Percentiles rank a stretch among this genome's conserved stretches.
Conservation (phyloP, 2,329 filamentous ascomycete species). For the Volutella citrinella region DNA sequence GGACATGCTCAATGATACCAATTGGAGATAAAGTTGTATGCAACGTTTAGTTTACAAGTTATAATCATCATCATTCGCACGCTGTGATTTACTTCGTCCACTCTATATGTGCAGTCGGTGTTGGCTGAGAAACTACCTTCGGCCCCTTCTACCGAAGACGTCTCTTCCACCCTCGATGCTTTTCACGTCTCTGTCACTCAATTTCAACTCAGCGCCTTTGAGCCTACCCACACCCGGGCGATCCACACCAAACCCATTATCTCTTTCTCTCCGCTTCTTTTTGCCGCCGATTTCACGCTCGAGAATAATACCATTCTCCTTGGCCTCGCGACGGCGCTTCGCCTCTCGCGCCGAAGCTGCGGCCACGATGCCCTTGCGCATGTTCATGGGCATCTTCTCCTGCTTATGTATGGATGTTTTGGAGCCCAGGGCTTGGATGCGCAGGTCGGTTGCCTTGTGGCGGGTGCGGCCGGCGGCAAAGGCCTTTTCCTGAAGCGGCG, state of each 20-base stretch:
- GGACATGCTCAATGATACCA: constrained; percentile 16
- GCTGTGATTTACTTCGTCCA: no score
- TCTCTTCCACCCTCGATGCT: constrained; percentile 60
- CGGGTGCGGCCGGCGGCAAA: constrained; percentile 67
- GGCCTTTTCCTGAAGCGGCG: constrained; percentile 36
- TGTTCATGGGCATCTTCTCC: constrained; percentile 83
- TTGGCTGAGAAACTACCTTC: constrained; percentile 23
- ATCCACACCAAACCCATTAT: constrained; percentile 61
- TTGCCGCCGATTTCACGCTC: constrained; percentile 54
- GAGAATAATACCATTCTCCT: constrained; percentile 86
- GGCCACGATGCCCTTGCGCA: constrained; percentile 77
- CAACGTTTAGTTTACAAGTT: no score
- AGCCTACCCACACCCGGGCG: constrained; percentile 79
- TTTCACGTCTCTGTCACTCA: constrained; percentile 75
- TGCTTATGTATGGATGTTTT: constrained; percentile 72
- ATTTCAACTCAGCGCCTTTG: constrained; percentile 70
- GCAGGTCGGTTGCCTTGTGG: constrained; percentile 78
- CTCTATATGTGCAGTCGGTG: no score
- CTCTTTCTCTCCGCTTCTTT: constrained; percentile 40
- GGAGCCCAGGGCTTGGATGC: constrained; percentile 77
- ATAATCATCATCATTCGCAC: no score
- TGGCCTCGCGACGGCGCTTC: constrained; percentile 72
- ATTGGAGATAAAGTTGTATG: no score
- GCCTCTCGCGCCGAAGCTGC: constrained; percentile 65
- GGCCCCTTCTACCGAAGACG: constrained; percentile 38